Base-by-base conservation (phyloP, 2,329 filamentous ascomycete genomes). In the Lecanosticta acicola region DNA sequence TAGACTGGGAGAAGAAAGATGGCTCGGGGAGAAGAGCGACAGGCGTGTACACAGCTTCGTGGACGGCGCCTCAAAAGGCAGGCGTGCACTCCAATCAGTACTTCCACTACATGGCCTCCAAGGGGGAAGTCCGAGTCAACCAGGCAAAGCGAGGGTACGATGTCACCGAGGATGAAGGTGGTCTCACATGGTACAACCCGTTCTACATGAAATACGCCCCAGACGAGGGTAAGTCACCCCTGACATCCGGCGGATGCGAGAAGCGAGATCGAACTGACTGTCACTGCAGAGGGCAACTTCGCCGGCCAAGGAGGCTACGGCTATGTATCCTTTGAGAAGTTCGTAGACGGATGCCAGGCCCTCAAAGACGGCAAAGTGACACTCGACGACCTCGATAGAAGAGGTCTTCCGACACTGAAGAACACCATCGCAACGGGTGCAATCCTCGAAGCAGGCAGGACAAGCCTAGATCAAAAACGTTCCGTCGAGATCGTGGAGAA, bases 81-180 rank as follows among this genome's bases (percentile, higher is more conserved):
- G 90, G 91, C 40, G 89, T 96, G n/a, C 91, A 96, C 71, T 91
- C 85, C 1, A 94, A 94, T 67, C 90, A 96, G 71, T 93, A 95
- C 71, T 96, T 96, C 74, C 90, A 96, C 70, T 95, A 93, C 71
- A 84, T 96, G 71, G 90, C 80, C 2, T 78, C 80, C 49, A 80
- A 83, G 46, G 90, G 90, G 54, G 90, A 96, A 71, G 81, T 96
- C 59, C 81, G 87, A 49, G 80, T 94, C 60, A 87, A 96, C 72
- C 91, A 96, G 71, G 90, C 89, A 36, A 94, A 94, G 76, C 80
- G 90, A 44, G 90, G 90, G 39, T 96, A 96, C 70, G 89, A 96
- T 62, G 85, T 96, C 9, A 88, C 90, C n/a, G 85, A 89, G 55
- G 90, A 96, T 65, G 77, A 79, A 35, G 64, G 68, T 38, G 78